A percentile compares a stretch with the other conserved stretches of the same genome.
Evolutionary conservation across 2,329 filamentous ascomycete species (phyloP).

Genomic region (Sclerotinia glacialis): DNA sequence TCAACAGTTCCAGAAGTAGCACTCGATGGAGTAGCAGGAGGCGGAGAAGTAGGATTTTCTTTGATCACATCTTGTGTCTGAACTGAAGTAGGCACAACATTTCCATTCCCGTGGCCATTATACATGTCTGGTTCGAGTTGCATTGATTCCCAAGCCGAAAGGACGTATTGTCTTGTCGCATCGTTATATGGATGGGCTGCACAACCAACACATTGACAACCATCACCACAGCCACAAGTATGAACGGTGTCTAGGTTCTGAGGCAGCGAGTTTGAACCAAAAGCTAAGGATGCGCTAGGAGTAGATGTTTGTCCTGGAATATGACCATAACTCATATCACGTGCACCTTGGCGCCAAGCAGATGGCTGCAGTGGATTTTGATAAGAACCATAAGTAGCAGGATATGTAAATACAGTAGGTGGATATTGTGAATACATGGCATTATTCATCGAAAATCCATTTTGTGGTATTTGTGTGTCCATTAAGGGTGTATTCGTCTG

Average conservation of each 20-base stretch:
- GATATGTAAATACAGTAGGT: conserved; percentile 52
- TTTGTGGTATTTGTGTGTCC: conserved; percentile 35
- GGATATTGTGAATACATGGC: conserved; percentile 30
- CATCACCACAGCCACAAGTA: conserved; percentile 61
- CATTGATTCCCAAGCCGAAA: conserved; percentile 44
- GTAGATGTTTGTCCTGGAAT: conserved; percentile 33
- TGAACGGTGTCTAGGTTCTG: conserved; percentile 39
- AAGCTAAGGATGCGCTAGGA: conserved; percentile 24
- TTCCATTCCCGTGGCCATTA: conserved; percentile 22
- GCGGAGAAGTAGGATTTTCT: conserved; percentile 31
- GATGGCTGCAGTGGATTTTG: conserved; percentile 54
- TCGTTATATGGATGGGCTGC: conserved; percentile 66
- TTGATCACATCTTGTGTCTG: conserved; percentile 1
- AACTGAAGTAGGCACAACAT: conserved; percentile 19
- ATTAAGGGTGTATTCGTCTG: conserved; percentile 20
- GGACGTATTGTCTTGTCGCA: conserved; percentile 55
- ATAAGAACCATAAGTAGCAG: conserved; percentile 54
- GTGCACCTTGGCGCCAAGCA: conserved; percentile 51
- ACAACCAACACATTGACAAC: conserved; percentile 66
- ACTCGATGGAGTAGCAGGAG: conserved; percentile 35
- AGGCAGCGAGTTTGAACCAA: conserved; percentile 42
- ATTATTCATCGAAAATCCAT: conserved; percentile 30
- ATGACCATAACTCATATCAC: conserved; percentile 42
- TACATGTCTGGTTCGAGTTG: conserved; percentile 30
- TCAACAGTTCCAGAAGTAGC: conserved; percentile 41